Conservation (phyloP, 2,329 filamentous ascomycete species). For the Cyphellophora attinorum region DNA sequence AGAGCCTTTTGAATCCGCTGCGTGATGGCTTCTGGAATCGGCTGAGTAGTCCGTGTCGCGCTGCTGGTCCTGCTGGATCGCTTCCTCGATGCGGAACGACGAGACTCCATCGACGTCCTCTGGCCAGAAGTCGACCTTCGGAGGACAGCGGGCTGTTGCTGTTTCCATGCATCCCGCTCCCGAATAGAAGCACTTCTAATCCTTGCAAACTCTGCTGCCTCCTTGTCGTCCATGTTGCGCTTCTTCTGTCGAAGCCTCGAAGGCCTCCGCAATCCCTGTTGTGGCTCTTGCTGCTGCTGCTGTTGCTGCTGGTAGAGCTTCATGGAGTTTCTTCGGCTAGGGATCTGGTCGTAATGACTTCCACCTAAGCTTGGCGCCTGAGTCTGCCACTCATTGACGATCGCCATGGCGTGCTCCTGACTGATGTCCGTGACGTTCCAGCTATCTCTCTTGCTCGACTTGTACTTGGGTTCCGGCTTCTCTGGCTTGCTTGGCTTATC, state of each 20-base stretch:
- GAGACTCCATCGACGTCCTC: no score
- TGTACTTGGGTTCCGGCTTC: no score
- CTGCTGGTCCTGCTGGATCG: background rate
- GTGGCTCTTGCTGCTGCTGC: background rate
- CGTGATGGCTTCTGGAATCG: background rate
- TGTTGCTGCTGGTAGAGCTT: background rate
- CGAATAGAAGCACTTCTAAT: background rate
- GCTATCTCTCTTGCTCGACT: slow-evolving; percentile 1
- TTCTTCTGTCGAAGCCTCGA: background rate
- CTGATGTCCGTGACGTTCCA: slow-evolving; percentile 7
- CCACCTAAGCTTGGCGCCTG: slow-evolving; percentile 9
- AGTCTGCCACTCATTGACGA: slow-evolving; percentile 14
- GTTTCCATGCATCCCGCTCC: background rate
- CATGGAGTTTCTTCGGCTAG: background rate
- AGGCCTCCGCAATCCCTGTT: no score
- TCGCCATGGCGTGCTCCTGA: slow-evolving; percentile 7
- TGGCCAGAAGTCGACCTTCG: no score
- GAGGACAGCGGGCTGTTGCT: no score
- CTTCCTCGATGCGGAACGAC: no score
- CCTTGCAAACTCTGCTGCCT: background rate
- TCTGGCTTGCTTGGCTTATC: slow-evolving; percentile 2
- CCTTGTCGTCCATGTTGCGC: background rate
- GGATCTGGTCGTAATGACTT: slow-evolving; percentile 14
- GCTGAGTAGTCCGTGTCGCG: background rate
- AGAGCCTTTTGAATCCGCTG: background rate